phyloP scores from a whole-genome alignment of 2,329 filamentous ascomycete species.

The Fusarium sp. region DNA sequence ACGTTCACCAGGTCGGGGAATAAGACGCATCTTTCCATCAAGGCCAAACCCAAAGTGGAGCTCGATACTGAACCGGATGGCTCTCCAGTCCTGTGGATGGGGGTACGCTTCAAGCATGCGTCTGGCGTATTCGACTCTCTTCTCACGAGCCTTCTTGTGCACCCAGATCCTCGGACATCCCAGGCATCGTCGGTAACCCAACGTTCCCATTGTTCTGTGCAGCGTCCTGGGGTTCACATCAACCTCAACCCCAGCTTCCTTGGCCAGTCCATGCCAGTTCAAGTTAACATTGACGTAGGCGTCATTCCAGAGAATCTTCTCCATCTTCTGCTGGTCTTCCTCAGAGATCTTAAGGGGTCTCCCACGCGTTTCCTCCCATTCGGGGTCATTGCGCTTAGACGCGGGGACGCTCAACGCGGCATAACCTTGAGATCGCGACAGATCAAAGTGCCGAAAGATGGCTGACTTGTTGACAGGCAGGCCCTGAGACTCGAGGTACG shows the following conservation, averaged over 20 bases:
- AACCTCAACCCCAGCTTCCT: constrained; percentile 46
- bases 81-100: constrained; percentile 45
- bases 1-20: constrained; percentile 48
- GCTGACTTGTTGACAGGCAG: constrained; percentile 52
- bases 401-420: constrained; percentile 47
- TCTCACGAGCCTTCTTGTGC: constrained; percentile 46
- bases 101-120: constrained; percentile 47
- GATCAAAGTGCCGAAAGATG: constrained; percentile 52
- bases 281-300: constrained; percentile 44
- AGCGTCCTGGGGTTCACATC: constrained; percentile 49
- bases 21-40: constrained; percentile 48
- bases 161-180: constrained; percentile 44
- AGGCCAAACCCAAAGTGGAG: constrained; percentile 52
- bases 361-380: constrained; percentile 52
- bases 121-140: constrained; percentile 47
- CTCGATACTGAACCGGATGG: constrained; percentile 49
- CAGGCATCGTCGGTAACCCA: constrained; percentile 49
- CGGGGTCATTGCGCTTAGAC: constrained; percentile 49
- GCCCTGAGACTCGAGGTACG: constrained; percentile 51
- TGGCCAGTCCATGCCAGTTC: constrained; percentile 48
- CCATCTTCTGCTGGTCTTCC: constrained; percentile 49
- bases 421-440: constrained; percentile 51
- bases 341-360: constrained; percentile 48
- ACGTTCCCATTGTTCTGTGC: constrained; percentile 50
- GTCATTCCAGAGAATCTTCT: constrained; percentile 50